Base-by-base conservation (phyloP, 768 basidiomycete species). In the Zangia roseola region DNA sequence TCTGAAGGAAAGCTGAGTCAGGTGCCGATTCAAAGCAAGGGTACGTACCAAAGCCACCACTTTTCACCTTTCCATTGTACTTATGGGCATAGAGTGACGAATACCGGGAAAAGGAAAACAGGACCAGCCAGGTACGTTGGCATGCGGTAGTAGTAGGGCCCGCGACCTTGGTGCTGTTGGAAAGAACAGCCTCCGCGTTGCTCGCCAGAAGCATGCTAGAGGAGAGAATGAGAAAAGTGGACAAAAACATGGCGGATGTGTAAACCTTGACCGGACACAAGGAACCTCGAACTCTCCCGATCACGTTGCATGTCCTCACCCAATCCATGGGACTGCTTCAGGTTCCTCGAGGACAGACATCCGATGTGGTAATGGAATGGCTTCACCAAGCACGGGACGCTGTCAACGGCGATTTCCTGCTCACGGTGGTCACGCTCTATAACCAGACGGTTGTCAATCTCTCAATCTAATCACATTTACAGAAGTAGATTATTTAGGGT, bases 151-250 rank as follows among this genome's bases (percentile, higher is more conserved):
- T 20, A 40, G 40, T 40, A 21, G 44, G 12, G n/a, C 39, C 43
- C n/a, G 41, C 13, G 23, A 10, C 14, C 31, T 28, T 43, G 4
- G 16, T 41, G 37, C 46, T 33, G n/a, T 5, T 33, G 14, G 45
- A 55, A 37, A 57, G 62, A 45, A 44, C 26, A 45, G 53, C n/a
- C n/a, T n/a, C 50, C 16, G 61, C 61, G 52, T 51, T 48, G 64
- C 66, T 68, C 61, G 56, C 64, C 67, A 66, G 64, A 68, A 66
- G 66, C 64, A 55, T 49, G 48, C 57, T 41, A 20, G 49, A 57
- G 23, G 19, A 42, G 14, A 59, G 16, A 16, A 19, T 37, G 16
- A 66, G 6, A 19, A 55, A 37, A 17, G 40, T 21, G 23, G 36
- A 13, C 2, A 43, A 50, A 48, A 49, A 42, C 64, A 66, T 67